Conservation (phyloP, 2,329 filamentous ascomycete genomes). For the Hypocreales sp. region DNA sequence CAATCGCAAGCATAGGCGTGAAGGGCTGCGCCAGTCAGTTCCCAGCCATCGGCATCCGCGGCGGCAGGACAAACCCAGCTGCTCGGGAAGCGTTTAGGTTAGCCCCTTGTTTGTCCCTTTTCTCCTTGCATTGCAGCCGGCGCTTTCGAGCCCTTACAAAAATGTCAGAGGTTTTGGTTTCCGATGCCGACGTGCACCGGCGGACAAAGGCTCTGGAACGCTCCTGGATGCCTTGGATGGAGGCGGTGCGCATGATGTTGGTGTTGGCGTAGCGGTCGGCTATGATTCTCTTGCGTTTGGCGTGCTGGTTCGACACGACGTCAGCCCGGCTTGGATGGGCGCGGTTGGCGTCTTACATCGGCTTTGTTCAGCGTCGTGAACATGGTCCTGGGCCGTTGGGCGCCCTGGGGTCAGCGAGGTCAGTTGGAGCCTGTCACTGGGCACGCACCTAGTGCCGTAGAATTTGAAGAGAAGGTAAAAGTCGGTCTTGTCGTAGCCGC, state of each 20-base stretch:
- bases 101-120: background rate
- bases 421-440: too few relatives aligned
- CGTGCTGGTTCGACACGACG: constrained; percentile 40
- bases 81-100: constrained; percentile 4
- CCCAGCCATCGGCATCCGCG: too few relatives aligned
- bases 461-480: constrained; percentile 47
- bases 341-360: constrained; percentile 21
- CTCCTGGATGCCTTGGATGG: constrained; percentile 41
- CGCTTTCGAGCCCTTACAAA: constrained; percentile 31
- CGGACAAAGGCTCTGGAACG: constrained; percentile 39
- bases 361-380: constrained; percentile 41
- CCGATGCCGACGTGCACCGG: constrained; percentile 29
- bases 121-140: too few relatives aligned
- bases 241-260: constrained; percentile 41
- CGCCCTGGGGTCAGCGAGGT: too few relatives aligned
- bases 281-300: constrained; percentile 44
- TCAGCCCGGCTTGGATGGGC: too few relatives aligned
- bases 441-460: constrained; percentile 36
- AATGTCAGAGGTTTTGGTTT: constrained; percentile 34
- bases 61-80: constrained; percentile 18
- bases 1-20: constrained; percentile 58
- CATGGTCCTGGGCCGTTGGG: constrained; percentile 40
- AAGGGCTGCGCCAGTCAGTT: constrained; percentile 19
- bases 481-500: constrained; percentile 49
- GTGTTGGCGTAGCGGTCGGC: constrained; percentile 55